Conservation (phyloP, 257 asterid genomes). For the Lycium barbarum region DNA sequence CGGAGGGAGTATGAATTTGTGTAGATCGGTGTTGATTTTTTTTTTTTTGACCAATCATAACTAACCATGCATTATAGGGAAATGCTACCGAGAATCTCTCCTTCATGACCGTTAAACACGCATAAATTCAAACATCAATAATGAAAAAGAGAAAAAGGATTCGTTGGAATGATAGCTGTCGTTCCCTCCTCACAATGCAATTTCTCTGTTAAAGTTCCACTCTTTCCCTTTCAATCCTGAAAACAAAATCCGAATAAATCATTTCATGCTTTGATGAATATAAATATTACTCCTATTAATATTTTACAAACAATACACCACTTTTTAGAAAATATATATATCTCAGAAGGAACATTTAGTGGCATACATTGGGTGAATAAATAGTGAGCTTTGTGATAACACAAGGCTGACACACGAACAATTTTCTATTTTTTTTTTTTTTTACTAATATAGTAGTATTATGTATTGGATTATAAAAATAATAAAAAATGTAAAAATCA, state of each 20-base stretch:
- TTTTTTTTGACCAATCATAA: neutral
- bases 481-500: neutral
- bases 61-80: neutral
- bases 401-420: neutral
- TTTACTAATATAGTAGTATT: neutral
- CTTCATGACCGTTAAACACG: constrained; percentile 21
- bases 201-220: neutral
- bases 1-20: too few species aligned
- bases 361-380: neutral
- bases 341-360: neutral
- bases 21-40: too few species aligned
- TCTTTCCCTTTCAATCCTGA: neutral
- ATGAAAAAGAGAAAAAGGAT: neutral
- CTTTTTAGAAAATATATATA: neutral
- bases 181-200: neutral
- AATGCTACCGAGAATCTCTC: constrained; percentile 3
- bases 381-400: constrained; percentile 7
- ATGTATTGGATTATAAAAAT: neutral
- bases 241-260: neutral
- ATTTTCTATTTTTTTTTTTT: neutral
- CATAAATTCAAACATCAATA: neutral
- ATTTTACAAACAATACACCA: neutral
- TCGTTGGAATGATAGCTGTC: neutral
- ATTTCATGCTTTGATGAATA: neutral
- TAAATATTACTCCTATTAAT: neutral